Evolutionary conservation across 2,329 filamentous ascomycete genomes (phyloP).

Genomic region (Geosmithia morbida): DNA sequence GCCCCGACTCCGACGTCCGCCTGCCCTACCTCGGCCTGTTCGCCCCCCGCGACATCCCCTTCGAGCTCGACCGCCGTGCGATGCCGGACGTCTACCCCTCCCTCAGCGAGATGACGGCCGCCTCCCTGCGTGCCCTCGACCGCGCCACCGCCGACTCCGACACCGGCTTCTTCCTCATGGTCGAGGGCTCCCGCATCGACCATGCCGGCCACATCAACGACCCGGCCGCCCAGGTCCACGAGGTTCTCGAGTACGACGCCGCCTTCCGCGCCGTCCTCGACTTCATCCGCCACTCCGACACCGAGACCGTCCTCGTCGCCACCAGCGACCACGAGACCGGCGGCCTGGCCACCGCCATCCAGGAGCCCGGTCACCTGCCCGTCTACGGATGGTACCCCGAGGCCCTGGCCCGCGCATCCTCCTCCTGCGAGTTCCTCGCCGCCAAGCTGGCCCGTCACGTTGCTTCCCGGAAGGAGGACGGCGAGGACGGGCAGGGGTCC

Average conservation of each 20-base stretch:
- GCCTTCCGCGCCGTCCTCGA: constrained; percentile 72
- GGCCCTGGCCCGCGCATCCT: constrained; percentile 62
- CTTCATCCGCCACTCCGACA: constrained; percentile 62
- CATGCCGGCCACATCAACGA: constrained; percentile 84
- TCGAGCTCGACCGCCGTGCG: constrained; percentile 77
- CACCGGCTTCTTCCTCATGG: constrained; percentile 96
- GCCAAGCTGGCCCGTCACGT: constrained; percentile 48
- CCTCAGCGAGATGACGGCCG: constrained; percentile 78
- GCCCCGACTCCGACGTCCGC: constrained; percentile 50
- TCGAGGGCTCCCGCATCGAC: constrained; percentile 91
- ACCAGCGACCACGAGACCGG: constrained; percentile 97
- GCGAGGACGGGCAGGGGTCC: too few relatives aligned
- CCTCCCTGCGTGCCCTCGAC: constrained; percentile 65
- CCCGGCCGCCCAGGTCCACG: constrained; percentile 70
- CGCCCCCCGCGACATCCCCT: constrained; percentile 71
- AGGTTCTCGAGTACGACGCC: constrained; percentile 90
- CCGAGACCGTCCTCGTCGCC: constrained; percentile 67
- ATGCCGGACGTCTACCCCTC: constrained; percentile 73
- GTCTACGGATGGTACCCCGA: constrained; percentile 67
- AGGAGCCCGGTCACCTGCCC: constrained; percentile 35
- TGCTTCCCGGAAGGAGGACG: too few relatives aligned
- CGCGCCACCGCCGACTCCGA: constrained; percentile 72
- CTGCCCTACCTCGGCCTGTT: constrained; percentile 80
- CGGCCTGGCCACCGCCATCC: constrained; percentile 68
- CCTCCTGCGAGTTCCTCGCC: constrained; percentile 60